Percentiles rank a stretch among this genome's conserved stretches.
Conservation (phyloP, 768 basidiomycete species). For the Suillus cothurnatus region DNA sequence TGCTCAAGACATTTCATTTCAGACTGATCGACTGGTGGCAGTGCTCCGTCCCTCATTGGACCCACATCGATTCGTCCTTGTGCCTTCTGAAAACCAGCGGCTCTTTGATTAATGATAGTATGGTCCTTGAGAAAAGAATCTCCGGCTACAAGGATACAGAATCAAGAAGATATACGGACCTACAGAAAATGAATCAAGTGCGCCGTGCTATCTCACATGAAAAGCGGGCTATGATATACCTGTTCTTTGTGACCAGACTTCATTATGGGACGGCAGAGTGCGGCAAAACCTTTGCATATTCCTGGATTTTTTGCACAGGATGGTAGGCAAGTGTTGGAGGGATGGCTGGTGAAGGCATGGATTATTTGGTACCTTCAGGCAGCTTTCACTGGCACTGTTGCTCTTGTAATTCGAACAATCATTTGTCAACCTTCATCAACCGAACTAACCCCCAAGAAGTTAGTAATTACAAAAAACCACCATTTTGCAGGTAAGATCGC, state of each 20-base stretch:
- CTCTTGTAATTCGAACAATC: neutral
- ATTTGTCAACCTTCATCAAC: neutral
- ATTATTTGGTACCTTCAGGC: conserved; percentile 6
- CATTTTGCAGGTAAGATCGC: conserved; percentile 26
- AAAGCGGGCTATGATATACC: conserved; percentile 40
- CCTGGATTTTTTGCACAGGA: conserved; percentile 44
- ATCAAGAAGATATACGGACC: conserved; percentile 36
- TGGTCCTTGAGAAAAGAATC: conserved; percentile 22
- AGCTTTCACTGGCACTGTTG: neutral
- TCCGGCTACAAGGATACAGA: neutral
- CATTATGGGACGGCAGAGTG: conserved; percentile 48
- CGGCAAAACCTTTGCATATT: conserved; percentile 51
- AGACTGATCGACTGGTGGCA: conserved; percentile 4
- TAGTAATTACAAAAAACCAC: neutral
- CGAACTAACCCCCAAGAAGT: neutral
- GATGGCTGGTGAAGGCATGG: conserved; percentile 44
- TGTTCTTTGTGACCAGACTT: conserved; percentile 74
- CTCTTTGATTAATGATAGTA: conserved; percentile 24
- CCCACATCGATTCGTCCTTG: conserved; percentile 27
- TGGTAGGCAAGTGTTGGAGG: conserved; percentile 35
- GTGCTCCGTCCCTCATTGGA: conserved; percentile 25
- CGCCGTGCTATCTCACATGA: neutral
- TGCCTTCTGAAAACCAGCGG: conserved; percentile 21
- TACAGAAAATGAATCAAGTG: conserved; percentile 52
- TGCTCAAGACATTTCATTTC: neutral